Evolutionary conservation across 139 green algal species (phyloP).

Genomic region (Limnomonas spitsbergensis): DNA sequence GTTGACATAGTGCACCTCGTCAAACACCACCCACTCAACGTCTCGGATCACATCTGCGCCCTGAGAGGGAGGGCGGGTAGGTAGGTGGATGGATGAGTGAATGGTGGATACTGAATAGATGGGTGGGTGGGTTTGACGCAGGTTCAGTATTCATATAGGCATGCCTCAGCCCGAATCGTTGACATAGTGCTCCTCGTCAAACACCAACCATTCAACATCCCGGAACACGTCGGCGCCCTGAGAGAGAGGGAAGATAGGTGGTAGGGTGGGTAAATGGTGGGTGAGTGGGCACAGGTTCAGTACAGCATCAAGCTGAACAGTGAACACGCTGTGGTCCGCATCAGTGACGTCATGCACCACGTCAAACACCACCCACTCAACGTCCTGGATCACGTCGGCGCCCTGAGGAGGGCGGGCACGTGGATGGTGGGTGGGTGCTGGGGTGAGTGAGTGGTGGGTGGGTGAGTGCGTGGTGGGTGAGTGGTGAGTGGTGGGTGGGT

Average conservation of each 20-base stretch:
- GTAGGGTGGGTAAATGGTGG: too few relatives aligned
- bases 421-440: neutral
- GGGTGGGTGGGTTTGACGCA: too few relatives aligned
- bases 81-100: neutral
- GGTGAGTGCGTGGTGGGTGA: too few relatives aligned
- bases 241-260: too few relatives aligned
- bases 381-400: constrained; percentile 86
- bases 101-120: neutral
- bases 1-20: constrained; percentile 98
- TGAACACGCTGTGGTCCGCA: constrained; percentile 81
- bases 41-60: constrained; percentile 85
- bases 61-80: neutral
- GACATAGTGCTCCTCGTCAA: too few relatives aligned
- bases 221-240: too few relatives aligned
- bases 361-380: constrained; percentile 97
- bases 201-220: too few relatives aligned
- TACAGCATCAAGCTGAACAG: too few relatives aligned
- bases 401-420: constrained; percentile 3
- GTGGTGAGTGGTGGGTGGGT: too few relatives aligned
- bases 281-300: too few relatives aligned
- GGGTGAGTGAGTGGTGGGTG: neutral
- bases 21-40: constrained; percentile 96
- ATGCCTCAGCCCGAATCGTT: too few relatives aligned
- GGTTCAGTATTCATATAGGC: too few relatives aligned
- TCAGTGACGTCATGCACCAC: constrained; percentile 98